Evolutionary conservation across 176 grass and related monocot genomes (phyloP), one percentile per base, ranked within the genome.

Genomic region (Carex pumila): DNA sequence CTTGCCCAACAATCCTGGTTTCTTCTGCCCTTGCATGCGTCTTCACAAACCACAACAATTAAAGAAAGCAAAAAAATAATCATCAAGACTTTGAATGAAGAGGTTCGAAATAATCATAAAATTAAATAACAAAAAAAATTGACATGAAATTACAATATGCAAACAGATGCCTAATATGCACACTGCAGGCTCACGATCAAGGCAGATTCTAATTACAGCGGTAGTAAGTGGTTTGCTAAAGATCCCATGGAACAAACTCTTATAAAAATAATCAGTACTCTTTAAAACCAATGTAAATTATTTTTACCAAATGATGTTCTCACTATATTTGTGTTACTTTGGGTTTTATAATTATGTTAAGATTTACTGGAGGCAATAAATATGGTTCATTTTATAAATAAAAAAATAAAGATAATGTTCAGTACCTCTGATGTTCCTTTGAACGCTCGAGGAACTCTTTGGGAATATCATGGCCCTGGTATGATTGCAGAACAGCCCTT

Each of bases 401-500:
- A 66, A 18, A 21, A 82, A 83, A 11, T 29, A 34, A 54, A 52
- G 30, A 54, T 55, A 19, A 83, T 52, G 29, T 66, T 92, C 96
- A 32, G 29, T 66, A 93, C 96, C 88, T 95, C 65, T 90, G 80
- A 83, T 95, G 83, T 90, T 90, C 91, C 81, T 98, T 95, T 61
- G 89, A 90, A 59, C 91, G 89, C 81, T 95, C 88, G 0, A 93
- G 87, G 76, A 98, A 98, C 75, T 93, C 89, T 47, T 73, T 80
- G 68, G 96, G 87, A 80, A 95, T 81, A 84, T 98, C 96, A 86
- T 6, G 85, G 45, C 93, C 96, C 90, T 98, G 88, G 82, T 89
- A 98, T 2, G 91, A 92, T 88, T 84, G 85, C 82, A 98, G 91
- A 22, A 93, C 89, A 76, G 71, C 45, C 80, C 96, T 94, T 80